Conservation (phyloP, 176 grass and related monocot genomes). For the Bolboschoenus planiculmis region DNA sequence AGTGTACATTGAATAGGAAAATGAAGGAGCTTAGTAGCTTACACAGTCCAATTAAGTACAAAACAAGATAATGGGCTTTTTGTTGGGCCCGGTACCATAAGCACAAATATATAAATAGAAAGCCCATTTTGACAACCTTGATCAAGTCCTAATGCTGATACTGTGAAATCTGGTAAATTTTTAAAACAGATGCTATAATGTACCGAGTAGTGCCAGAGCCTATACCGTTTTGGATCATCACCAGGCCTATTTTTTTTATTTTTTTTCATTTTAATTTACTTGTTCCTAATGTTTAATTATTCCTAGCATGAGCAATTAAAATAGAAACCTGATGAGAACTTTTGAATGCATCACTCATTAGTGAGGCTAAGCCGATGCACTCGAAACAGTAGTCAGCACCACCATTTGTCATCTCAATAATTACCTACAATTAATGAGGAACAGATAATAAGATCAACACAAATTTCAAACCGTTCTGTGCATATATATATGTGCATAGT, state of each 20-base stretch:
- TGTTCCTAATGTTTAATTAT: not conserved
- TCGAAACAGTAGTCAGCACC: slow-evolving; percentile 78
- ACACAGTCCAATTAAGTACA: not conserved
- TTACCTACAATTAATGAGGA: slow-evolving; percentile 28
- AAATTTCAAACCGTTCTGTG: not conserved
- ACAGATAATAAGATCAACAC: not conserved
- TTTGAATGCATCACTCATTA: slow-evolving; percentile 62
- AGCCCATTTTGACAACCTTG: not conserved
- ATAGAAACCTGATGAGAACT: slow-evolving; percentile 46
- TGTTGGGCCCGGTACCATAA: not conserved
- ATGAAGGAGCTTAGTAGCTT: not conserved
- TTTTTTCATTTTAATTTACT: not conserved
- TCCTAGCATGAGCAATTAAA: not conserved
- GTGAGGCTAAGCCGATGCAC: slow-evolving; percentile 64
- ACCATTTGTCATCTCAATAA: slow-evolving; percentile 64
- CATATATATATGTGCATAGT: not conserved
- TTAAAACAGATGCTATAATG: not conserved
- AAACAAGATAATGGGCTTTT: not conserved
- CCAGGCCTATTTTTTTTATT: not conserved
- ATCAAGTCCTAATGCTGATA: not conserved
- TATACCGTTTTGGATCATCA: not conserved
- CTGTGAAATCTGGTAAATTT: not conserved
- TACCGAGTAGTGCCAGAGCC: too few species aligned
- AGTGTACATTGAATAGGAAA: not conserved
- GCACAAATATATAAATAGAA: not conserved